Conservation (phyloP, 495 filamentous ascomycete species). For the Penicillium ochrochloron region DNA sequence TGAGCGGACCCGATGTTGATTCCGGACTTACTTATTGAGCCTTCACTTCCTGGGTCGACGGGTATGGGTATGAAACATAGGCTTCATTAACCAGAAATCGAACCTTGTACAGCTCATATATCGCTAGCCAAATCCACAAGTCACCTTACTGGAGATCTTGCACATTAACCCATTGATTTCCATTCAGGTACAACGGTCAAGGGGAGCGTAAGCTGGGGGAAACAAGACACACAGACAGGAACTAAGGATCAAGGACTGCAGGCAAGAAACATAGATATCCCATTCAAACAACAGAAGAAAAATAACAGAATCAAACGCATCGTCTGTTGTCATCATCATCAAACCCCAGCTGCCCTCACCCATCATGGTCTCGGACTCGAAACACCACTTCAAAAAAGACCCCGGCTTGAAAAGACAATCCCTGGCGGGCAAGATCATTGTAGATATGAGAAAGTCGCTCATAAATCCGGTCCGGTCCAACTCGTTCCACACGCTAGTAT, state of each 20-base stretch:
- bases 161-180: background rate
- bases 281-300: constrained; percentile 24
- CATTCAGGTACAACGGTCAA: background rate
- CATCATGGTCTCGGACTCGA: background rate
- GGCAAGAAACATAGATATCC: constrained; percentile 20
- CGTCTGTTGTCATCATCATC: constrained; percentile 22
- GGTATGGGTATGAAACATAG: background rate
- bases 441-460: constrained; percentile 13
- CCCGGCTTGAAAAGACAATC: background rate
- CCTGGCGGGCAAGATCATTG: constrained; percentile 6
- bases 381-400: constrained; percentile 4
- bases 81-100: too few species aligned
- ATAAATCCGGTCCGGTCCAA: background rate
- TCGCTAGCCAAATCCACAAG: background rate
- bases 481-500: background rate
- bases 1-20: too few species aligned
- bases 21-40: background rate
- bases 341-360: constrained; percentile 15
- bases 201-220: background rate
- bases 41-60: background rate
- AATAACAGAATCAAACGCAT: constrained; percentile 22
- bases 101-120: background rate
- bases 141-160: background rate
- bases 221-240: background rate
- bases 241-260: background rate